These are phyloP conservation scores for Gossypium herbaceum DNA, from an alignment of 345 rosid genomes.

Conservation along the genomic window DNA sequence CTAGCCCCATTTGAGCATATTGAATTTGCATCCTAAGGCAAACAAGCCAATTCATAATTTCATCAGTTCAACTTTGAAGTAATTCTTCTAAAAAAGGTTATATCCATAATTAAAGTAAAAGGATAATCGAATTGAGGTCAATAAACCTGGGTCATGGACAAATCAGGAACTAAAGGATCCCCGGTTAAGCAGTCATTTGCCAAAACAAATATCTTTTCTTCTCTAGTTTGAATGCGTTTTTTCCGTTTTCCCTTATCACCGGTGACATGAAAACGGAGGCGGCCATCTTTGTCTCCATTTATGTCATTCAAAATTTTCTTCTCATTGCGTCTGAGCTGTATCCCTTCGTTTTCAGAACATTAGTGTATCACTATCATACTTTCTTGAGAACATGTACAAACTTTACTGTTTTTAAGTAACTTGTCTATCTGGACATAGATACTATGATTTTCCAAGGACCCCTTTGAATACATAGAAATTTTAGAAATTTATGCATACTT, in stretches of 20 bases:
- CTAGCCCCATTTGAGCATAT: constrained; percentile 77
- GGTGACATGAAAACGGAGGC: constrained; percentile 80
- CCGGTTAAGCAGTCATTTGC: constrained; percentile 95
- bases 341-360: constrained; percentile 62
- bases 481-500: neutral
- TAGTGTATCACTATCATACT: constrained; percentile 2
- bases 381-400: constrained; percentile 7
- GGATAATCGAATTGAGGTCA: neutral
- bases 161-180: constrained; percentile 81
- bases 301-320: constrained; percentile 89
- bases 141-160: constrained; percentile 85
- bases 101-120: neutral
- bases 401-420: too few relatives aligned
- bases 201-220: constrained; percentile 89
- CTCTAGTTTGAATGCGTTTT: constrained; percentile 84
- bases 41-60: constrained; percentile 22
- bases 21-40: constrained; percentile 75
- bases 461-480: neutral
- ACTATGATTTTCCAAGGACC: neutral
- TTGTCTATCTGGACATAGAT: neutral
- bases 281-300: constrained; percentile 70
- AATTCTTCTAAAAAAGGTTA: constrained; percentile 9
- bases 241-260: constrained; percentile 84
- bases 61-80: constrained; percentile 21
- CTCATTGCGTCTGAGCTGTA: constrained; percentile 95